These are phyloP conservation scores for Tuber magnatum DNA, from an alignment of 495 filamentous ascomycete species.

Conservation along the genomic window DNA sequence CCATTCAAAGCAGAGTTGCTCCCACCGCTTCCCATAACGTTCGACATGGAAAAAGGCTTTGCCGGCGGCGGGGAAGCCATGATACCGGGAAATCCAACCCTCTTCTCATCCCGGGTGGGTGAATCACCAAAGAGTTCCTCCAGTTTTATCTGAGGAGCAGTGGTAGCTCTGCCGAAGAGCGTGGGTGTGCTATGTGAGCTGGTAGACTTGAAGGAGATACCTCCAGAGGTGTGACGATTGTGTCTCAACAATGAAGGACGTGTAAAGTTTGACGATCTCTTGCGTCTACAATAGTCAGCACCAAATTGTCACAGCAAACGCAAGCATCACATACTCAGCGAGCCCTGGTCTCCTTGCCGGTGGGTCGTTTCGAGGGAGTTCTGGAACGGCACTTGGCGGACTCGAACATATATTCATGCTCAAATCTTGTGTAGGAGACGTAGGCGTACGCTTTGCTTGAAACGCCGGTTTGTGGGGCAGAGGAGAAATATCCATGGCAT, in stretches of 20 bases:
- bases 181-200: constrained; percentile 18
- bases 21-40: constrained; percentile 41
- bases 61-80: constrained; percentile 52
- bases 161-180: constrained; percentile 27
- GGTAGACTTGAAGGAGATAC: constrained; percentile 31
- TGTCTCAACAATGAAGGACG: constrained; percentile 35
- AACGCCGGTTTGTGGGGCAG: constrained; percentile 70
- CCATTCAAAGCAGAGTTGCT: constrained; percentile 52
- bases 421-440: constrained; percentile 23
- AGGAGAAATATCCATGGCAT: constrained; percentile 91
- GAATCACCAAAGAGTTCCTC: constrained; percentile 37
- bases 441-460: constrained; percentile 17
- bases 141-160: constrained; percentile 32
- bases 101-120: constrained; percentile 31
- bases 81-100: constrained; percentile 14
- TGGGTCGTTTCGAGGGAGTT: constrained; percentile 32
- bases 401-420: constrained; percentile 34
- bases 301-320: constrained; percentile 4
- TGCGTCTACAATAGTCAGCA: constrained; percentile 34
- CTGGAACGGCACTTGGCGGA: constrained; percentile 27
- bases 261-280: constrained; percentile 37
- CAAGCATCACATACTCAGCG: constrained; percentile 34
- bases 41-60: constrained; percentile 51
- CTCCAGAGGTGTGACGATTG: constrained; percentile 30
- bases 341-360: constrained; percentile 18